Evolutionary conservation across 202 grass and related monocot genomes (phyloP), one percentile per base, ranked within the genome.

Genomic region (Elaeis oleifera): DNA sequence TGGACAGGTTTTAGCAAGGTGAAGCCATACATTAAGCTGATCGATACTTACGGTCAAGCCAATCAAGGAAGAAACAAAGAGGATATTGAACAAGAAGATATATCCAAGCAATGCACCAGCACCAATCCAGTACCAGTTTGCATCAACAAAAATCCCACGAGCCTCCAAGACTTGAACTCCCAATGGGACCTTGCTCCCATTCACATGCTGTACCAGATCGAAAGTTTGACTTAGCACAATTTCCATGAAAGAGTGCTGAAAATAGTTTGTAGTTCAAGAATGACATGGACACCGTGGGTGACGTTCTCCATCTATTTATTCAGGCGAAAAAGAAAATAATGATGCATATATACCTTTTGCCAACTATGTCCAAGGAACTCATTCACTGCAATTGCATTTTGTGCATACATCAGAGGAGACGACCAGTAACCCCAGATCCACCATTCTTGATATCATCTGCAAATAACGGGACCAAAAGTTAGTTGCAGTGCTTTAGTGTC

Each of bases 341-440:
- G 49, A 28, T 6, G 18, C 17, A 58, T 31, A 50, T 74, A 73
- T 84, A 96, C 84, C 81, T 59, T 85, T n/a, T 78, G 52, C 91
- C 91, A 91, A 60, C 84, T 96, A 52, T 81, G 81, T 7, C 91
- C 91, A 23, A 96, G 87, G 76, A 96, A 96, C 64, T 96, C 91
- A 68, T 96, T 96, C 58, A 81, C 76, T 1, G 91, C 84, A 68
- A 96, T 70, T 58, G 91, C 91, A 85, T 96, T 96, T 61, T 90
- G 87, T 21, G 84, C 91, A 74, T 96, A 96, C 87, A 90, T 96
- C 70, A 96, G 72, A 64, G 91, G 91, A 65, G 91, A 96, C 23
- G 44, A 76, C 91, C 87, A 91, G 71, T 91, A 96, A n/a, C 91
- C 91, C 91, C 91, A 96, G 54, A 88, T 88, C 91, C 91, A 96